Percentiles rank a stretch among this genome's conserved stretches.
Conservation (phyloP, 202 grass and related monocot genomes). For the Carex arenaria region DNA sequence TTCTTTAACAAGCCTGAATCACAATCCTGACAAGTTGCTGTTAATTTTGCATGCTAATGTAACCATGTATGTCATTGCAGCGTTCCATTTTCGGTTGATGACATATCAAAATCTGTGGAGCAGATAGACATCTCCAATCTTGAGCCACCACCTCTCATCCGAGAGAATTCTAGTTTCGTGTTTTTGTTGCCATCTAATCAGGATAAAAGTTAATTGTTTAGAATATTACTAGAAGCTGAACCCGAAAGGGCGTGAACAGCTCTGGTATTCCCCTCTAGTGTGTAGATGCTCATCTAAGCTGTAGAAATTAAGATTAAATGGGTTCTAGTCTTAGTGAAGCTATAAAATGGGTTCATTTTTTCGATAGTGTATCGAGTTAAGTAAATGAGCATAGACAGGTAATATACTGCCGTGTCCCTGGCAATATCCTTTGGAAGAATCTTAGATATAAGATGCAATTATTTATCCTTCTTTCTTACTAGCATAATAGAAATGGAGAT, state of each 20-base stretch:
- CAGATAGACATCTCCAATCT: slow-evolving; percentile 95
- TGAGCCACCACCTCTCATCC: slow-evolving; percentile 78
- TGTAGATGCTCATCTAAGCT: neutral
- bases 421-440: neutral
- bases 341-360: neutral
- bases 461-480: neutral
- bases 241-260: neutral
- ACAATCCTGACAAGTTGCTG: neutral
- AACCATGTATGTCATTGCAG: slow-evolving; percentile 40
- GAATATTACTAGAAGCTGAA: slow-evolving; percentile 3
- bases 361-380: neutral
- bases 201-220: slow-evolving; percentile 8
- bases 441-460: neutral
- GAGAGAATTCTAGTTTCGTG: slow-evolving; percentile 86
- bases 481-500: neutral
- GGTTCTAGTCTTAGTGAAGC: slow-evolving; percentile 4
- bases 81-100: slow-evolving; percentile 96
- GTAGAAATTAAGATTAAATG: neutral
- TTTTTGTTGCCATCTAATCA: slow-evolving; percentile 67
- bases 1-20: neutral
- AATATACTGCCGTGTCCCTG: neutral
- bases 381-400: neutral
- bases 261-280: neutral
- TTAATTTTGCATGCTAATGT: slow-evolving; percentile 10
- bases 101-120: slow-evolving; percentile 98